phyloP scores from a whole-genome alignment of 176 grass and related monocot genomes.

The Cenchrus fungigraminus region DNA sequence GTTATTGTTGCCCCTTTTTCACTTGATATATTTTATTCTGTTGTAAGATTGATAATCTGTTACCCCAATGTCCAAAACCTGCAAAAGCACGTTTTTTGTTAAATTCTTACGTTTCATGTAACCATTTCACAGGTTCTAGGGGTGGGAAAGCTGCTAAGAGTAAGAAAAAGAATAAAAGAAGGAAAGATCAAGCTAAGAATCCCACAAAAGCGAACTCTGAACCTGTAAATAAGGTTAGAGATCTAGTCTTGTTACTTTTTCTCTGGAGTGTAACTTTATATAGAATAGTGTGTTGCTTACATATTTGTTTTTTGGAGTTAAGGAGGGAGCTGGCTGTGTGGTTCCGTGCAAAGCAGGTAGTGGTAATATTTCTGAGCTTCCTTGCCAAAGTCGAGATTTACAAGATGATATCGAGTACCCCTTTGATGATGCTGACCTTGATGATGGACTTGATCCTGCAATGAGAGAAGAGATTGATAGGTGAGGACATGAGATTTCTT shows the following conservation, averaged over 20 bases:
- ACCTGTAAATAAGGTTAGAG: slow-evolving; percentile 63
- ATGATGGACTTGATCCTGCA: slow-evolving; percentile 97
- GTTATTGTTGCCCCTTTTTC: neutral
- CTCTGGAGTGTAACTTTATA: slow-evolving; percentile 11
- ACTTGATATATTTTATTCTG: neutral
- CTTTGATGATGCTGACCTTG: slow-evolving; percentile 81
- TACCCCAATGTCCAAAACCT: no score
- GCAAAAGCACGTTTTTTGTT: no score
- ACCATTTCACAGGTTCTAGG: slow-evolving; percentile 69
- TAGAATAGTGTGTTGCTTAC: slow-evolving; percentile 39
- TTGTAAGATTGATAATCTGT: neutral
- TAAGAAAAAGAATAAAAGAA: slow-evolving; percentile 96
- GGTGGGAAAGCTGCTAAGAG: slow-evolving; percentile 72
- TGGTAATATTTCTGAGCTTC: slow-evolving; percentile 62
- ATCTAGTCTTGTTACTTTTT: neutral
- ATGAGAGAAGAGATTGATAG: slow-evolving; percentile 98
- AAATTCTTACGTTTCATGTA: slow-evolving; percentile 17
- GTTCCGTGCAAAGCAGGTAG: slow-evolving; percentile 45
- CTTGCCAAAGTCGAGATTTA: slow-evolving; percentile 55
- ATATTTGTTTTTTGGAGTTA: slow-evolving; percentile 30
- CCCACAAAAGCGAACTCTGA: slow-evolving; percentile 48
- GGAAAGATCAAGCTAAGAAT: slow-evolving; percentile 78
- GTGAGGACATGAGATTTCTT: slow-evolving; percentile 43
- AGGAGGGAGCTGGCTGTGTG: slow-evolving; percentile 57
- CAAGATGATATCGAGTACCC: slow-evolving; percentile 72